Evolutionary conservation across 2,329 filamentous ascomycete genomes (phyloP), one percentile per base, ranked within the genome.

Genomic region (Drechslerella coelobrocha): DNA sequence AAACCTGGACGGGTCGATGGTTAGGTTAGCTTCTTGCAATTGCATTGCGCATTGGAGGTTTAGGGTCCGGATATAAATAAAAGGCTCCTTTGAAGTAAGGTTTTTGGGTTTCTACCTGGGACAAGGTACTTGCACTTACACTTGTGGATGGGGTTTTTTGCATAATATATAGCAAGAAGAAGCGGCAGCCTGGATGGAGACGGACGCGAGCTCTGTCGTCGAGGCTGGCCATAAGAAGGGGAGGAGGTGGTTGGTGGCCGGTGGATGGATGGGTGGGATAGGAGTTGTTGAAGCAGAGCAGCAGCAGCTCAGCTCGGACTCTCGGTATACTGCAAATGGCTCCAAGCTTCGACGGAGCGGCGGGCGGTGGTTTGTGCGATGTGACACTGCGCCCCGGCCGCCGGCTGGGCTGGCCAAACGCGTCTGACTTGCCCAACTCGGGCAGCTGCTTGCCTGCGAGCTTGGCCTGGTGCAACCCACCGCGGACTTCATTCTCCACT

Each of bases 21-120:
- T 37, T 2, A 54, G 31, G 31, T 23, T 17, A 51, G 27, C 55
- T 31, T 48, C 24, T n/a, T 31, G 55, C 19, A 52, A 31, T 29
- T 23, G 56, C n/a, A 51, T 27, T 26, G 37, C 43, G 43, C 29
- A 53, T 23, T 47, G 54, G 27, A 57, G 34, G 41, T 47, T 17
- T 14, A 29, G n/a, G 14, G 8, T 9, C 5, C 14, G 19, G 9
- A 17, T 21, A 21, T 23, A 45, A 6, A 19, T 5, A 12, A 31
- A 31, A 31, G 29, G 29, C 29, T 31, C 6, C 6, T 31, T 31
- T 31, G 29, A 12, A 12, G 6, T 31, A 31, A 31, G 29, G n/a
- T n/a, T 31, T 31, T 31, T 6, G 29, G 29, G 14, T 4, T 45
- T 4, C 4, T 21, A 17, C 19, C 41, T 4, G 19, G 41, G 41